Evolutionary conservation across 768 basidiomycete genomes (phyloP).

Genomic region (Panellus pusillus): DNA sequence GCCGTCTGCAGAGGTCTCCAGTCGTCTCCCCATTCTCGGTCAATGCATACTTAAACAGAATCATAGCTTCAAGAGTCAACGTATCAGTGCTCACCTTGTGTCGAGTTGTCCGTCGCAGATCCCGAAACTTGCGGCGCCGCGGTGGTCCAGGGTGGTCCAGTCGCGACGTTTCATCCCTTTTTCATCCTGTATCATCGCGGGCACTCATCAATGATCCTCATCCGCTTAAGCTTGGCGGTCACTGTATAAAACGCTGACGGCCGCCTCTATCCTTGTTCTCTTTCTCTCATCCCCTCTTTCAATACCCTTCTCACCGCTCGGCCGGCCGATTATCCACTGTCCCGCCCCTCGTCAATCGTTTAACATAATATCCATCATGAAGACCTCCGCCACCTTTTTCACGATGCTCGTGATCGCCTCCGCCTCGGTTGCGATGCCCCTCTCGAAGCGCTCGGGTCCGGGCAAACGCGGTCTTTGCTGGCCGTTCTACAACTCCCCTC

Average conservation of each 20-base stretch:
- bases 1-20: too few relatives aligned
- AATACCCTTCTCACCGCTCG: background rate
- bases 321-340: conserved; percentile 6
- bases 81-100: too few relatives aligned
- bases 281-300: conserved; percentile 4
- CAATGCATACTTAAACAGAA: too few relatives aligned
- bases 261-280: background rate
- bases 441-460: conserved; percentile 23
- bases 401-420: conserved; percentile 9
- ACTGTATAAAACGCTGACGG: background rate
- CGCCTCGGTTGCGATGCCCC: conserved; percentile 17
- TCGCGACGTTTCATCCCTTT: too few relatives aligned
- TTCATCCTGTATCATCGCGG: too few relatives aligned
- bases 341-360: background rate
- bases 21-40: too few relatives aligned
- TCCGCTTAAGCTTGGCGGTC: too few relatives aligned
- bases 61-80: too few relatives aligned
- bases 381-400: conserved; percentile 5
- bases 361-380: conserved; percentile 8
- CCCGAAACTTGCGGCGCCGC: too few relatives aligned
- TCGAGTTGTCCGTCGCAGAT: too few relatives aligned
- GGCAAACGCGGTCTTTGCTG: conserved; percentile 40
- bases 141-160: too few relatives aligned
- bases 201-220: too few relatives aligned
- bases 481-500: conserved; percentile 33